Base-by-base conservation (phyloP, 148 eudicot species). In the Silene uniflora region DNA sequence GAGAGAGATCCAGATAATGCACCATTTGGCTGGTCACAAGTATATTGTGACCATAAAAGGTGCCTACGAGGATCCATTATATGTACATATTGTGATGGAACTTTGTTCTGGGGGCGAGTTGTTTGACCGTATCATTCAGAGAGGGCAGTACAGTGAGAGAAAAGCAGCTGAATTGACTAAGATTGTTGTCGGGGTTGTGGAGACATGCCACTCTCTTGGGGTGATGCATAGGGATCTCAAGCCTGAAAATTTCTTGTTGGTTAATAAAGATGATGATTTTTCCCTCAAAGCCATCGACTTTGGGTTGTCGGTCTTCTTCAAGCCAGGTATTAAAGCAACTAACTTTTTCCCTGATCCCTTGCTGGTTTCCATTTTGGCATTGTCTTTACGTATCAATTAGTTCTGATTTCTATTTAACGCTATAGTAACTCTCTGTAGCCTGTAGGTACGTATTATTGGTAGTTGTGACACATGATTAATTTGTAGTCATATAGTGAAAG, bases 1-100 rank as follows among this genome's bases (percentile, higher is more conserved):
- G 89, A 91, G 97, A 73, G 97, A 94, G 88, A 90, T 94, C 87
- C 97, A 95, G 87, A 92, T 95, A 88, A 95, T 95, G 98, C 98
- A 95, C 75, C 98, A 95, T 82, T 66, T 95, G 82, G 91, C 96
- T 47, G 98, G 98, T 70, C 96, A 95, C 85, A 88, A 83, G 82
- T 85, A 95, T 80, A 85, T 95, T 73, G 96, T 95, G 66, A 84
- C 87, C 47, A 94, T 91, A 55, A 90, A 92, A 75, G 98, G 97
- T 72, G 98, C 96, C 0, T 94, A 90, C 73, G 98, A 94, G 86
- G 97, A 94, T 78, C 67, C 93, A 74, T 74, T 90, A 81, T 90
- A 87, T 81, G 93, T 93, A 47, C 97, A 91, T 83, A 91, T 93
- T 72, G 97, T 93, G 35, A 93, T 93, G 98, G 95, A 93, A 67